Base-by-base conservation (phyloP, 2,329 filamentous ascomycete genomes). In the Clarireedia sp. region DNA sequence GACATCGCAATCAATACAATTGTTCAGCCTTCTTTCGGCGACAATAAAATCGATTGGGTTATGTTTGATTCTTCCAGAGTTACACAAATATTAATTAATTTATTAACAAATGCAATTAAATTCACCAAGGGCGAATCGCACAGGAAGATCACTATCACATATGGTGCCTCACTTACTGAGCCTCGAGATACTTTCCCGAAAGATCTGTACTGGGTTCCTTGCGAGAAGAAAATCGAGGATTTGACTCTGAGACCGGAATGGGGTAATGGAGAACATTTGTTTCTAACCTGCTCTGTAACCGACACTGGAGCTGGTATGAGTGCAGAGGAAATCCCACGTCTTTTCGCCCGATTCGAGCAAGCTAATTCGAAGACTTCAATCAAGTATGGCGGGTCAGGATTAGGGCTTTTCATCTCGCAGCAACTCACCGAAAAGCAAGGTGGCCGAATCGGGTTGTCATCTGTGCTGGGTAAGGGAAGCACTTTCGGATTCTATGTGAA, bases 281-380 rank as follows among this genome's bases (percentile, higher is more conserved):
- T 82, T 66, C 74, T 94, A 19, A 79, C 84, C 50, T 87, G 92
- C 57, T 80, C 85, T 37, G 86, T 94, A 19, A 79, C 81, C 59
- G 89, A 94, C 63, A 90, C 87, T 0, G 89, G 89, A 1, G 82
- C 87, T 50, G 87, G 87, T 0, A 75, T 94, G 33, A 85, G 76
- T 1, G 75, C 80, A 2, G 78, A 84, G 51, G 87, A 90, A 66
- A 87, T 85, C 70, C 83, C 86, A 55, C 78, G 82, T 49, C 76
- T 94, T 0, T 92, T 92, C 70, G 81, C 88, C 62, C 81, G 87
- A n/a, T 92, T 92, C 68, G 85, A 86, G 9, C 89, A 92, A 69
- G 87, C 87, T 79, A 47, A 84, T 85, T 5, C 81, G 80, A 55
- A 90, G 86, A 3, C 87, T 87, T 62, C 62, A 60, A 83, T 89